Percentiles rank a stretch among this genome's conserved stretches.
phyloP scores from a whole-genome alignment of 2,329 filamentous ascomycete species.

The Ophiobolus disseminans region DNA sequence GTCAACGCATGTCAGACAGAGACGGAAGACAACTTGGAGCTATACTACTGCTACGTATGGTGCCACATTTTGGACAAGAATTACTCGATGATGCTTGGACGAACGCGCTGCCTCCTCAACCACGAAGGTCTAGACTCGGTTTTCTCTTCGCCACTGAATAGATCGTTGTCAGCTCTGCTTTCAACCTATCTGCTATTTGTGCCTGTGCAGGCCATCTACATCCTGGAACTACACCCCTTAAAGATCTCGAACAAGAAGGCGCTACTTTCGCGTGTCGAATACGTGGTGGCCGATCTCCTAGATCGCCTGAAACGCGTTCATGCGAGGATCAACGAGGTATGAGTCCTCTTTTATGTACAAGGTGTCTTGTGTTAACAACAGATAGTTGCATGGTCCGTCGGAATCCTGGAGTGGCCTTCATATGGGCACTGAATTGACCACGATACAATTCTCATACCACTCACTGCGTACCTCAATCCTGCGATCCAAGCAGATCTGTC shows the following conservation, averaged over 20 bases:
- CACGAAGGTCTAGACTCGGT: slow-evolving; percentile 21
- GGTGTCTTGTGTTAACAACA: too few species aligned
- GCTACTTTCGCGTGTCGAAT: slow-evolving; percentile 15
- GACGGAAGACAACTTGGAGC: slow-evolving; percentile 19
- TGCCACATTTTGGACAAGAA: slow-evolving; percentile 34
- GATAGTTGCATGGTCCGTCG: slow-evolving; percentile 17
- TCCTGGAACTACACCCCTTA: slow-evolving; percentile 20
- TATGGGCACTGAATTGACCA: slow-evolving; percentile 20
- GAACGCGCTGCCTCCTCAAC: slow-evolving; percentile 23
- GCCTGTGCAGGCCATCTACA: slow-evolving; percentile 21
- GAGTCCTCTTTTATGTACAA: background rate
- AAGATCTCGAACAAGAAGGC: slow-evolving; percentile 21
- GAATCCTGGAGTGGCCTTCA: slow-evolving; percentile 24
- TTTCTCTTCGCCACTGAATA: slow-evolving; percentile 17
- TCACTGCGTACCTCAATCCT: slow-evolving; percentile 28
- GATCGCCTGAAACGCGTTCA: slow-evolving; percentile 17
- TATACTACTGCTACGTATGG: slow-evolving; percentile 30
- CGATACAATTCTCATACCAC: slow-evolving; percentile 31
- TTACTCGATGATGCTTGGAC: slow-evolving; percentile 29
- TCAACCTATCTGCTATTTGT: slow-evolving; percentile 26
- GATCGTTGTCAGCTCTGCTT: slow-evolving; percentile 15
- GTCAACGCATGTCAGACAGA: slow-evolving; percentile 14
- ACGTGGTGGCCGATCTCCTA: slow-evolving; percentile 19
- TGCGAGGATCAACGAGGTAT: slow-evolving; percentile 18
- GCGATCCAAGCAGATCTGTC: slow-evolving; percentile 24